phyloP scores from a whole-genome alignment of 2,329 filamentous ascomycete species.

The Pseudogymnoascus sp. region DNA sequence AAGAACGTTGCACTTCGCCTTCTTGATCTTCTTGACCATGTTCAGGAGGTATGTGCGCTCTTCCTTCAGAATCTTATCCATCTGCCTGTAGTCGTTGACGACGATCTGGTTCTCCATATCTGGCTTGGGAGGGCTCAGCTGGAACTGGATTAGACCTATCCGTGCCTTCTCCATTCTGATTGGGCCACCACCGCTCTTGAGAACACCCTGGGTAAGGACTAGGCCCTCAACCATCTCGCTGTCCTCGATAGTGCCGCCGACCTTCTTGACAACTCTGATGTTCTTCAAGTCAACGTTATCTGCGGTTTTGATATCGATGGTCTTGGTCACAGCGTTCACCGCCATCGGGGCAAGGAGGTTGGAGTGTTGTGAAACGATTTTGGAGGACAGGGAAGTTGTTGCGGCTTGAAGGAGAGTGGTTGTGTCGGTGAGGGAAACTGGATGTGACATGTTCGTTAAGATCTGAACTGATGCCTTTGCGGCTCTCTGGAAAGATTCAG shows the following conservation, averaged over 20 bases:
- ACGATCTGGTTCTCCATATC: slow-evolving; percentile 99
- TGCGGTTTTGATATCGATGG: slow-evolving; percentile 89
- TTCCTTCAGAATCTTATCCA: slow-evolving; percentile 99
- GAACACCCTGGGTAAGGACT: slow-evolving; percentile 81
- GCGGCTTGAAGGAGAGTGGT: slow-evolving; percentile 89
- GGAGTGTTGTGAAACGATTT: slow-evolving; percentile 97
- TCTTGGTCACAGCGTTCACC: slow-evolving; percentile 90
- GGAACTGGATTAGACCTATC: slow-evolving; percentile 97
- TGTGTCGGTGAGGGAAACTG: slow-evolving; percentile 81
- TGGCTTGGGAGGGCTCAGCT: slow-evolving; percentile 94
- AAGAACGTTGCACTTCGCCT: slow-evolving; percentile 98
- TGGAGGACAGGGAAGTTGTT: slow-evolving; percentile 93
- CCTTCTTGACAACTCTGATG: slow-evolving; percentile 95
- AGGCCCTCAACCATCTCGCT: slow-evolving; percentile 94
- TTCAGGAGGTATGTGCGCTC: slow-evolving; percentile 96
- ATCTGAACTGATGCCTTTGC: slow-evolving; percentile 81
- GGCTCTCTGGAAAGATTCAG: slow-evolving; percentile 93
- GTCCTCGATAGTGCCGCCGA: slow-evolving; percentile 95
- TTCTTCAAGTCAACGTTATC: slow-evolving; percentile 96
- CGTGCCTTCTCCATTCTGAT: slow-evolving; percentile 91
- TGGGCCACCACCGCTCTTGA: slow-evolving; percentile 89
- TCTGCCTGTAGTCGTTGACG: slow-evolving; percentile 98
- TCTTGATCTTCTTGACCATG: slow-evolving; percentile 99
- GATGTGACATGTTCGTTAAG: slow-evolving; percentile 90
- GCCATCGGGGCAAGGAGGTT: slow-evolving; percentile 95